Conservation (phyloP, 176 grass and related monocot genomes). For the Tuctoria greenei region DNA sequence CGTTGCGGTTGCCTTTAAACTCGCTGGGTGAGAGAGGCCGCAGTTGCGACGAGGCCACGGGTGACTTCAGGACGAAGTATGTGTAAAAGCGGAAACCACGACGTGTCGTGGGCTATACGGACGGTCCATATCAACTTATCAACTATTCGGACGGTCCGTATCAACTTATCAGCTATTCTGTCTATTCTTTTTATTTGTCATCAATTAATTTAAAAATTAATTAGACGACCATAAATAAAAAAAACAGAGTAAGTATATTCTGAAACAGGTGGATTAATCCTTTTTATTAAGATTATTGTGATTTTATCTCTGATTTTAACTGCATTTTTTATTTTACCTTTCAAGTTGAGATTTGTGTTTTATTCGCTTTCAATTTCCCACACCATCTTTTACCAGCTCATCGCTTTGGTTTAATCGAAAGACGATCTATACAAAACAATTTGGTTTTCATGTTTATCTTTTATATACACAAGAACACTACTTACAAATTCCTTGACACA, state of each 20-base stretch:
- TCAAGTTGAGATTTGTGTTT: too few relatives aligned
- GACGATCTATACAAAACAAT: not conserved
- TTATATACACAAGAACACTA: not conserved
- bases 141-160: too few relatives aligned
- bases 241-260: too few relatives aligned
- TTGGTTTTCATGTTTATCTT: not conserved
- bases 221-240: too few relatives aligned
- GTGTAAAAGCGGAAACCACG: not conserved
- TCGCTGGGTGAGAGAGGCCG: not conserved
- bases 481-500: not conserved
- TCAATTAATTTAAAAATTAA: too few relatives aligned
- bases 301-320: too few relatives aligned
- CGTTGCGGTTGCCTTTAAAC: not conserved
- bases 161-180: too few relatives aligned
- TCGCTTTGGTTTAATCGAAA: not conserved
- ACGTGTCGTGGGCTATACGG: not conserved
- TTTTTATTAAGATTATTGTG: too few relatives aligned
- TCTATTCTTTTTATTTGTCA: too few relatives aligned
- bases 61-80: constrained; percentile 12
- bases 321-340: too few relatives aligned
- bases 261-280: too few relatives aligned
- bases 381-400: not conserved
- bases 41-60: not conserved
- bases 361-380: not conserved
- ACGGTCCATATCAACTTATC: not conserved